Base-by-base conservation (phyloP, 768 basidiomycete genomes). In the Trametes punicea region DNA sequence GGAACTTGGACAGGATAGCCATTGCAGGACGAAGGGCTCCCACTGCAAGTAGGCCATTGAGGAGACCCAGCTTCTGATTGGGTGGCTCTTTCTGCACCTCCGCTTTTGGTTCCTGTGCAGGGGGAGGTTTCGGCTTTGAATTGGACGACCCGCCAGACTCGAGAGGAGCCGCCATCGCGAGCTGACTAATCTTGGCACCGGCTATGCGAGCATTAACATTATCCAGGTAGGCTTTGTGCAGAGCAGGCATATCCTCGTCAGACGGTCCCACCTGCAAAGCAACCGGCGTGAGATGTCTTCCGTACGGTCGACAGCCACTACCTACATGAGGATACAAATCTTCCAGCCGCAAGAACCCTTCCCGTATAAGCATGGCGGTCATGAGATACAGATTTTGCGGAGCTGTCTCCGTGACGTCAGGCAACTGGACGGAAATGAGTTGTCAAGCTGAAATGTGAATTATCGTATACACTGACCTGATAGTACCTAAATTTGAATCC, bases 401-500 rank as follows among this genome's bases (percentile, higher is more conserved):
- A 0, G 82, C 77, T 5, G 71, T 57, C 62, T 94, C 89, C 25
- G 73, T 69, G 2, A 79, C 78, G 8, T 88, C 87, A 25, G 77
- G 68, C 16, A 75, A 74, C 85, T 89, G 58, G 5, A 4, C 33
- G 31, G 2, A 42, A 56, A 46, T 65, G 62, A 63, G 31, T 33
- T 10, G 21, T 26, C 18, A 15, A 18, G 26, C 7, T 8, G 4
- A 20, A 20, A 18, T 9, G 15, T 15, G 9, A 27, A 46, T 36
- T 51, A 41, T 54, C 18, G 40, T 18, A 40, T 36, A 36, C 20
- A 38, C 33, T n/a, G 25, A 93, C 95, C 74, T 95, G 88, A 70
- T 96, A 95, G 68, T 87, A 85, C 8, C 81, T 79, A 65, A 97
- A 96, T 71, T 99, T 99, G 80, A 98, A 98, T n/a, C 97, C 97